These are phyloP conservation scores for Aspergillus proliferans DNA, from an alignment of 2,329 filamentous ascomycete genomes.

Conservation along the genomic window DNA sequence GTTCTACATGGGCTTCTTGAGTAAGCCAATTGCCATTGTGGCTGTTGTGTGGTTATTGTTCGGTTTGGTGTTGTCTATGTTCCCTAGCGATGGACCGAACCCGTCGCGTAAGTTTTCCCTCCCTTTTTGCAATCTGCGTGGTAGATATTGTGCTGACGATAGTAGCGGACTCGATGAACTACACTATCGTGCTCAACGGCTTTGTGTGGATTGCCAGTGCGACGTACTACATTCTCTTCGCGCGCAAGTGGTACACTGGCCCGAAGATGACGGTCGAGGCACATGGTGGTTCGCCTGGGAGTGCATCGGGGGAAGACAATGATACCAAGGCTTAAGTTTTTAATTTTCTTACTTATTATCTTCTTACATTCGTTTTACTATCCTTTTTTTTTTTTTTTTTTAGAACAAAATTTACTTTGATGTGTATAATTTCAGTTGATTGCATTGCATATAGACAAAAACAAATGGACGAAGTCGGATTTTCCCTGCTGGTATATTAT, in stretches of 20 bases:
- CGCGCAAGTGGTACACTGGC: constrained; percentile 56
- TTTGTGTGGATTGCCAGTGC: constrained; percentile 54
- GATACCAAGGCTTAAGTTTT: background rate
- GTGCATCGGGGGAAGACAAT: no score
- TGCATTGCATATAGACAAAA: background rate
- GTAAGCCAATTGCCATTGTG: constrained; percentile 48
- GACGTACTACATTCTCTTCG: constrained; percentile 52
- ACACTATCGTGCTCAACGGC: constrained; percentile 56
- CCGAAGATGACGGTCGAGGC: constrained; percentile 49
- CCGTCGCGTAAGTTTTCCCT: constrained; percentile 36
- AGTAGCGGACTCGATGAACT: constrained; percentile 53
- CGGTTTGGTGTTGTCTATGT: constrained; percentile 54
- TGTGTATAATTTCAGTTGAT: background rate
- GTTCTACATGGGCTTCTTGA: constrained; percentile 53
- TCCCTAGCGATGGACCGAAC: constrained; percentile 50
- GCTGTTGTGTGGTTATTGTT: constrained; percentile 52
- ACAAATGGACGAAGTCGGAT: no score
- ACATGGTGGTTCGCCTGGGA: background rate
- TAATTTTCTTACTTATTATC: background rate
- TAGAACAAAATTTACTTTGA: background rate
- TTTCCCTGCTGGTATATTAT: constrained; percentile 1
- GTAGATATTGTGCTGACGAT: constrained; percentile 1
- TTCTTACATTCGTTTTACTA: no score
- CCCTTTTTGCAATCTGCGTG: background rate
- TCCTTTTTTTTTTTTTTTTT: no score